Evolutionary conservation across 495 filamentous ascomycete species (phyloP).

Genomic region (Neurospora tetrasperma): DNA sequence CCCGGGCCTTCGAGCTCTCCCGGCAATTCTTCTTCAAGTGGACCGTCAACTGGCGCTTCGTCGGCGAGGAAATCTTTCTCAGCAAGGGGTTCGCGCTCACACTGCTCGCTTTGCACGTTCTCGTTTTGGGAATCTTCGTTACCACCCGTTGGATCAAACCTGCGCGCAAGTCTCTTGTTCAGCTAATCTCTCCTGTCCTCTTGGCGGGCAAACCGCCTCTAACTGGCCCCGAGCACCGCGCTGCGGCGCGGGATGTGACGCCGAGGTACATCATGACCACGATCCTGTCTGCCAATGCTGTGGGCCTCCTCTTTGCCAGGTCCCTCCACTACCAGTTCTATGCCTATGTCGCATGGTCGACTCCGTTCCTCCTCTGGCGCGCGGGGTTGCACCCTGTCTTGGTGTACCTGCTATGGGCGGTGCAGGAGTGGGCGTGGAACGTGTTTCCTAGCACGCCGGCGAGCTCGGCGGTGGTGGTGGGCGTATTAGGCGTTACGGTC

Average conservation of each 20-base stretch:
- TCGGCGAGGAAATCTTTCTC: slow-evolving; percentile 72
- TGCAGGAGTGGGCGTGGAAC: slow-evolving; percentile 96
- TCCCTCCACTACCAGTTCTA: slow-evolving; percentile 97
- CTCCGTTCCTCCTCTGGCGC: slow-evolving; percentile 84
- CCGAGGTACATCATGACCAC: slow-evolving; percentile 67
- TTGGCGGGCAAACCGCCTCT: slow-evolving; percentile 42
- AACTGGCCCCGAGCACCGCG: slow-evolving; percentile 37
- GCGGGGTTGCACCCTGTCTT: slow-evolving; percentile 62
- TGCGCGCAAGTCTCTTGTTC: slow-evolving; percentile 32
- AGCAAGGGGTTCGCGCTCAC: slow-evolving; percentile 59
- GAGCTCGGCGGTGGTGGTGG: slow-evolving; percentile 73
- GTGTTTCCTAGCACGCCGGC: slow-evolving; percentile 78
- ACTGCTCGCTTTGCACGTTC: slow-evolving; percentile 59
- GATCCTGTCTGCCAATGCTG: slow-evolving; percentile 66
- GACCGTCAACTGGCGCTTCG: slow-evolving; percentile 97
- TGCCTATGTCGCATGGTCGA: slow-evolving; percentile 82
- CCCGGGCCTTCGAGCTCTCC: slow-evolving; percentile 78
- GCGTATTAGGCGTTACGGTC: slow-evolving; percentile 55
- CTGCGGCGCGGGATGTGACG: slow-evolving; percentile 49
- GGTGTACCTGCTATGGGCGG: slow-evolving; percentile 63
- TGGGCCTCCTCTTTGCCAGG: slow-evolving; percentile 84
- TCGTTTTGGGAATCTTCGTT: slow-evolving; percentile 53
- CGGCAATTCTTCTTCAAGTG: slow-evolving; percentile 90
- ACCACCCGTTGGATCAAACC: slow-evolving; percentile 39
- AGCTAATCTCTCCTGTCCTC: slow-evolving; percentile 42